Evolutionary conservation across 140 eudicot genomes (phyloP).

Genomic region (Stevia rebaudiana): DNA sequence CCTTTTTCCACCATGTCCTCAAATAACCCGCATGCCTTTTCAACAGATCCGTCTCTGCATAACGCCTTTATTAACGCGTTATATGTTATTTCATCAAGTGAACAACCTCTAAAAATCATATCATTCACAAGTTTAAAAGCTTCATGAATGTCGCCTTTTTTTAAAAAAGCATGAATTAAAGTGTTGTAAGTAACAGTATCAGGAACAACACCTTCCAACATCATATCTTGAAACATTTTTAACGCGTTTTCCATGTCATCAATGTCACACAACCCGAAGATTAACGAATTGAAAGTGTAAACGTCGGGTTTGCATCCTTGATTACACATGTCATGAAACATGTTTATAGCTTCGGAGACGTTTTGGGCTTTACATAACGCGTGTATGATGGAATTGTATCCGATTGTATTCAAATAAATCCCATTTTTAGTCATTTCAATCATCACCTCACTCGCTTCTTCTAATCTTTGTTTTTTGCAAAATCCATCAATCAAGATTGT

Average conservation of each 20-base stretch:
- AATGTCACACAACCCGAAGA: conserved; percentile 62
- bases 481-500: conserved; percentile 70
- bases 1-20: conserved; percentile 80
- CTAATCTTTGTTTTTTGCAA: conserved; percentile 51
- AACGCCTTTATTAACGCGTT: conserved; percentile 67
- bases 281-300: conserved; percentile 76
- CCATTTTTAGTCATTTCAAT: conserved; percentile 66
- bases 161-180: conserved; percentile 58
- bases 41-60: conserved; percentile 66
- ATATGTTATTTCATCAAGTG: conserved; percentile 66
- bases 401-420: conserved; percentile 52
- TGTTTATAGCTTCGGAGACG: conserved; percentile 50
- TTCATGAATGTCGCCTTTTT: conserved; percentile 41
- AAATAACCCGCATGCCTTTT: conserved; percentile 63
- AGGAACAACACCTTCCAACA: conserved; percentile 80
- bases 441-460: conserved; percentile 50
- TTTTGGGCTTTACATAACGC: conserved; percentile 54
- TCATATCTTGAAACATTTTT: conserved; percentile 60
- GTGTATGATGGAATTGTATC: conserved; percentile 68
- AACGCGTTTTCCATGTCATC: conserved; percentile 71
- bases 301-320: conserved; percentile 77
- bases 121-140: conserved; percentile 75
- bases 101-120: conserved; percentile 78
- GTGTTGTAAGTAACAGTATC: conserved; percentile 84
- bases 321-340: conserved; percentile 41